Conservation (phyloP, 2,329 filamentous ascomycete species). For the Aspergillus caelatus region DNA sequence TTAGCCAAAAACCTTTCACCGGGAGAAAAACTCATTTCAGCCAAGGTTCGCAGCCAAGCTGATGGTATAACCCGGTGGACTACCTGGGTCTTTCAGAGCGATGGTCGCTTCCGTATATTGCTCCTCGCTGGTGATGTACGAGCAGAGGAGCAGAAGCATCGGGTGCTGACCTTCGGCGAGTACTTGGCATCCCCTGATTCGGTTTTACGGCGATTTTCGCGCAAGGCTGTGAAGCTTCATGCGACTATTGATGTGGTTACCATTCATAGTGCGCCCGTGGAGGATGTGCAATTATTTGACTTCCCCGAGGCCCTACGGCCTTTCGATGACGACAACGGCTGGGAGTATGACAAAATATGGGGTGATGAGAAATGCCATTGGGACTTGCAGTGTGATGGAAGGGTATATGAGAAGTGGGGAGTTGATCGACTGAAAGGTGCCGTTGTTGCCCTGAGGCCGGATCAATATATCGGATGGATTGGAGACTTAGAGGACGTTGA, state of each 20-base stretch:
- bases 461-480: constrained; percentile 35
- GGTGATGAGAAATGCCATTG: constrained; percentile 49
- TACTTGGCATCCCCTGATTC: constrained; percentile 19
- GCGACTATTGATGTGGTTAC: constrained; percentile 63
- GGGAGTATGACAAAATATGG: constrained; percentile 61
- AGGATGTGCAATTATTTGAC: constrained; percentile 54
- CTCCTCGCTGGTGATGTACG: constrained; percentile 65
- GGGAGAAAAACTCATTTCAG: constrained; percentile 26
- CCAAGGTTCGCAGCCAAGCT: constrained; percentile 22
- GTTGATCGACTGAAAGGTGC: constrained; percentile 27
- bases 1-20: constrained; percentile 7
- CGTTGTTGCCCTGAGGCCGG: constrained; percentile 27
- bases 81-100: constrained; percentile 31
- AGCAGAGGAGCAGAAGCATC: constrained; percentile 44
- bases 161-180: constrained; percentile 52
- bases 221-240: constrained; percentile 42
- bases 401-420: constrained; percentile 30
- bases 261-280: constrained; percentile 58
- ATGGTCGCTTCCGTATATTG: constrained; percentile 40
- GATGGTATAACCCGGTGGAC: constrained; percentile 20
- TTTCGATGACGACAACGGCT: constrained; percentile 52
- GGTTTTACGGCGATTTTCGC: constrained; percentile 49
- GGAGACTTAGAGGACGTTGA: constrained; percentile 29
- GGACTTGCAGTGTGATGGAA: constrained; percentile 29
- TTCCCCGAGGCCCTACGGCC: constrained; percentile 53